Percentiles rank a stretch among this genome's conserved stretches.
Evolutionary conservation across 768 basidiomycete genomes (phyloP).

Genomic region (Gymnopilus dilepis): DNA sequence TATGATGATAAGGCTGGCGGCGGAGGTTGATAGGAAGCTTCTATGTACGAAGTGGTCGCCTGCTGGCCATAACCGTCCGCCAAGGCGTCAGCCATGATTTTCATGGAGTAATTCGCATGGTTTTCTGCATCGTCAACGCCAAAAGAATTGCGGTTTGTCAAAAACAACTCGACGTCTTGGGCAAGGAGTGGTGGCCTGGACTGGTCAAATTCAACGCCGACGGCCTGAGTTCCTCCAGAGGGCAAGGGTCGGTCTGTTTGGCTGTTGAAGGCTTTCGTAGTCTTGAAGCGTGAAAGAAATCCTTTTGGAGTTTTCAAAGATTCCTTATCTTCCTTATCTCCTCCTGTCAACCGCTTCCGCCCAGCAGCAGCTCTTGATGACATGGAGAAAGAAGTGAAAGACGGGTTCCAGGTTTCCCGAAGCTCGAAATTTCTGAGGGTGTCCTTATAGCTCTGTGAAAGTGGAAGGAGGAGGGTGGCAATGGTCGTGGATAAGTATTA

Average conservation of each 20-base stretch:
- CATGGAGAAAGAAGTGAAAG: slow-evolving; percentile 24
- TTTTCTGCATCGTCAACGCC: background rate
- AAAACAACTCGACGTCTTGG: background rate
- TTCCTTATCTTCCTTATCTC: slow-evolving; percentile 17
- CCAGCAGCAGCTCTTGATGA: slow-evolving; percentile 34
- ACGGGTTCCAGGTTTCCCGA: background rate
- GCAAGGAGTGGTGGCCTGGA: slow-evolving; percentile 1
- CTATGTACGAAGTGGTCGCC: slow-evolving; percentile 19
- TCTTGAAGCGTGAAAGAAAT: slow-evolving; percentile 27
- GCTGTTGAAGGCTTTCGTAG: background rate
- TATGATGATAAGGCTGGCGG: too few species aligned
- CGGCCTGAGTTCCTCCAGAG: background rate
- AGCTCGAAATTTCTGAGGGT: background rate
- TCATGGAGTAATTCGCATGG: slow-evolving; percentile 7
- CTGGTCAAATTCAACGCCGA: background rate
- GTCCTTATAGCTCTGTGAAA: background rate
- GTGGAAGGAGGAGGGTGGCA: background rate
- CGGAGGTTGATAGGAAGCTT: slow-evolving; percentile 12
- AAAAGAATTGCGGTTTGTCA: slow-evolving; percentile 3
- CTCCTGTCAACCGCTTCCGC: slow-evolving; percentile 27
- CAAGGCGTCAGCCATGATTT: background rate
- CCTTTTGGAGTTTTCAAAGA: slow-evolving; percentile 21
- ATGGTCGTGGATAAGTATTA: background rate
- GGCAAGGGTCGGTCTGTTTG: background rate
- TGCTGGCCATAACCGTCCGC: background rate